phyloP scores from a whole-genome alignment of 495 filamentous ascomycete genomes.

The Aspergillus cavernicola region DNA sequence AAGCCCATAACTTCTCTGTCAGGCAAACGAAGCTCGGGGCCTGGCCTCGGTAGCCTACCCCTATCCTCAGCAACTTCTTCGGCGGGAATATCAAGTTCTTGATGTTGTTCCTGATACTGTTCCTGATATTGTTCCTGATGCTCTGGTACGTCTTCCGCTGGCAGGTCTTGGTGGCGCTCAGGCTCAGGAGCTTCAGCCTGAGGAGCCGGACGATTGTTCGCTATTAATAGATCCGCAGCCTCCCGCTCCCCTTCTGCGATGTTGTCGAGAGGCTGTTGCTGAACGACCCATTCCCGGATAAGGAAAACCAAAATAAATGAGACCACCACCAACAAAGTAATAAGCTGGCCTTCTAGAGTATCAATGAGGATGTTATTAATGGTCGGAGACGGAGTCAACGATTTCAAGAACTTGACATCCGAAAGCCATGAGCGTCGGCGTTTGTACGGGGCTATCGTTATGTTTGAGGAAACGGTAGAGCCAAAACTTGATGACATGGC shows the following conservation, averaged over 20 bases:
- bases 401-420: conserved; percentile 65
- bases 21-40: not conserved
- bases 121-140: conserved; percentile 12
- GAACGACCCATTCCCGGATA: conserved; percentile 96
- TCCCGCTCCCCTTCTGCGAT: conserved; percentile 52
- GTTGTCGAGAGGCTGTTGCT: conserved; percentile 81
- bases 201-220: conserved; percentile 33
- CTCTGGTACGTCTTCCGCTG: conserved; percentile 13
- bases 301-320: conserved; percentile 93
- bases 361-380: conserved; percentile 80
- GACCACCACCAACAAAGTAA: conserved; percentile 84
- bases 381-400: conserved; percentile 65
- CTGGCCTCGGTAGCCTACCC: not conserved
- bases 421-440: conserved; percentile 57
- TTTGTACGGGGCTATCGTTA: conserved; percentile 23
- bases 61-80: not conserved
- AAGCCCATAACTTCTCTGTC: not conserved
- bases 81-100: not conserved
- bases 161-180: not conserved
- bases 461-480: conserved; percentile 20
- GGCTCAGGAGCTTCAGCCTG: conserved; percentile 13
- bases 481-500: conserved; percentile 26
- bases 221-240: conserved; percentile 37
- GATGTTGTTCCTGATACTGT: too few species aligned
- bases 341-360: conserved; percentile 85